phyloP scores from a whole-genome alignment of 805 yeast genomes.

The Groenewaldozyma tartarivorans region DNA sequence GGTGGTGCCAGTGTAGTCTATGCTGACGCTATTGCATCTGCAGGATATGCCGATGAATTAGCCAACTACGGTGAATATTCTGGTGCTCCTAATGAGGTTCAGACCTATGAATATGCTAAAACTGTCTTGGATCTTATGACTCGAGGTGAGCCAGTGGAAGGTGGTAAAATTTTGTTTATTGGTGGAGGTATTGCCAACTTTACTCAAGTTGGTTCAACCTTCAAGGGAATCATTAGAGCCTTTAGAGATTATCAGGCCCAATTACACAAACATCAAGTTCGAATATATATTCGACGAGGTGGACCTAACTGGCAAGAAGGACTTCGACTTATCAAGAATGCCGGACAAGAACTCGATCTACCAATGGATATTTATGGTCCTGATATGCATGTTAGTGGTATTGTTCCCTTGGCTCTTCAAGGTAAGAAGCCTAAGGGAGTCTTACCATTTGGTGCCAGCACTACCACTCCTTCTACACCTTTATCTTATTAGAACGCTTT shows the following conservation, averaged over 20 bases:
- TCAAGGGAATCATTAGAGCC: conserved; percentile 41
- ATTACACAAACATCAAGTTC: conserved; percentile 32
- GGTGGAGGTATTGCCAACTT: conserved; percentile 42
- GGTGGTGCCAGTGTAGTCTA: conserved; percentile 41
- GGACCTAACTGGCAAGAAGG: conserved; percentile 44
- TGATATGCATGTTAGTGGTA: conserved; percentile 41
- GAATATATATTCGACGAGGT: conserved; percentile 36
- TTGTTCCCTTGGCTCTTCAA: conserved; percentile 34
- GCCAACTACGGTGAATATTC: conserved; percentile 42
- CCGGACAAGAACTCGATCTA: conserved; percentile 36
- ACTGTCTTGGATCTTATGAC: conserved; percentile 38
- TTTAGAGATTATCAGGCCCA: conserved; percentile 32
- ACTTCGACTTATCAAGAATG: conserved; percentile 33
- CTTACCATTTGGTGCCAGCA: conserved; percentile 30
- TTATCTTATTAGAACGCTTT: conserved; percentile 12
- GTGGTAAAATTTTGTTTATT: conserved; percentile 36
- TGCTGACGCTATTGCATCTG: conserved; percentile 40
- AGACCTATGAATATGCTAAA: conserved; percentile 39
- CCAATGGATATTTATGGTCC: conserved; percentile 42
- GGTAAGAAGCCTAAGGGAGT: conserved; percentile 33
- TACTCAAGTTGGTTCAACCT: conserved; percentile 39
- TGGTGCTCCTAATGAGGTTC: conserved; percentile 39
- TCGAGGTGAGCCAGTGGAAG: conserved; percentile 30
- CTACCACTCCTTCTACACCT: conserved; percentile 23
- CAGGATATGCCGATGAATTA: conserved; percentile 35